Evolutionary conservation across 495 filamentous ascomycete genomes (phyloP).

Genomic region (Penicillium turbatum): DNA sequence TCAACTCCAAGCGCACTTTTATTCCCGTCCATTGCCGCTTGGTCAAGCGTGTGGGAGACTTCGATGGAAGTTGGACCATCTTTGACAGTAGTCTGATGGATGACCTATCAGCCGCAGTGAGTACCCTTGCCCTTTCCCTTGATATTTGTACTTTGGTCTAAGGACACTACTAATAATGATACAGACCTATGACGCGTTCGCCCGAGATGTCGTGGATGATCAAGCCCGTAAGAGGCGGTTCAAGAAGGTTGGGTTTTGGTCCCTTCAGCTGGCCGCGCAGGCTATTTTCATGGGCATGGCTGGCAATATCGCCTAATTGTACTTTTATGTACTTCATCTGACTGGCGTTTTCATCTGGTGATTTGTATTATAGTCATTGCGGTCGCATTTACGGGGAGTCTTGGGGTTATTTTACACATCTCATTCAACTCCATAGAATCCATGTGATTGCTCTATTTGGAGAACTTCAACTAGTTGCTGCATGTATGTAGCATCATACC

Average conservation of each 20-base stretch:
- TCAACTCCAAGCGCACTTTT: conserved; percentile 87
- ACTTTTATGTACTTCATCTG: conserved; percentile 18
- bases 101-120: conserved; percentile 82
- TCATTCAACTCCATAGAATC: background rate
- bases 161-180: conserved; percentile 14
- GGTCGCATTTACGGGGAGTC: conserved; percentile 17
- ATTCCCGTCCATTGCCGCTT: conserved; percentile 94
- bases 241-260: conserved; percentile 97
- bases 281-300: conserved; percentile 95
- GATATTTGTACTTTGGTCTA: background rate
- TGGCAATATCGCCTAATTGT: conserved; percentile 66
- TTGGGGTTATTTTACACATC: conserved; percentile 4
- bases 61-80: conserved; percentile 93
- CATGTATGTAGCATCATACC: too few relatives aligned
- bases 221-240: conserved; percentile 79
- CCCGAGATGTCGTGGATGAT: conserved; percentile 79
- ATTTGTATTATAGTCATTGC: conserved; percentile 18
- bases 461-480: too few relatives aligned
- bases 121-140: conserved; percentile 7
- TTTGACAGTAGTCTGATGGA: conserved; percentile 95
- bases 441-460: background rate
- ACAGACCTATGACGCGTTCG: conserved; percentile 85
- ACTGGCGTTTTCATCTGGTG: conserved; percentile 9
- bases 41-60: conserved; percentile 79
- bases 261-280: conserved; percentile 81